Conservation (phyloP, 1,139 yeast genomes). For the Blastobotrys raffinosifermentans region DNA sequence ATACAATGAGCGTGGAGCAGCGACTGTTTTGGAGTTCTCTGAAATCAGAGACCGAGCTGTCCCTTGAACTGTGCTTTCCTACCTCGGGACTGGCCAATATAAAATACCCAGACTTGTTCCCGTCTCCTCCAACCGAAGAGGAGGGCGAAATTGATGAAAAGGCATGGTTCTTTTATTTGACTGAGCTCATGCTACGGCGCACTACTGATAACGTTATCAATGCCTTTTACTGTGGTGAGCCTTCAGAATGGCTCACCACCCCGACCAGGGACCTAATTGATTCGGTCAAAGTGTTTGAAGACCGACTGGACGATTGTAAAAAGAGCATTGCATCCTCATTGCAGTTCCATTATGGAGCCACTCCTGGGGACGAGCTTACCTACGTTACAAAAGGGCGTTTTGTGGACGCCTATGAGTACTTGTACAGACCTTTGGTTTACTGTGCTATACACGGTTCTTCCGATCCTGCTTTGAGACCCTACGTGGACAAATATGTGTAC, state of each 20-base stretch:
- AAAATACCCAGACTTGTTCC: constrained; percentile 16
- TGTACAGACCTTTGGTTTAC: constrained; percentile 17
- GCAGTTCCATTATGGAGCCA: constrained; percentile 12
- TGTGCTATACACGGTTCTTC: constrained; percentile 15
- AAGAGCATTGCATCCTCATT: constrained; percentile 15
- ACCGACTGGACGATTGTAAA: constrained; percentile 16
- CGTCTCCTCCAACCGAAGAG: constrained; percentile 13
- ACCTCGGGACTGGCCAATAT: constrained; percentile 17
- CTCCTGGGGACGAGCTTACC: constrained; percentile 13
- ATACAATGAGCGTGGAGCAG: constrained; percentile 13
- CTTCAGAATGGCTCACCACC: constrained; percentile 14
- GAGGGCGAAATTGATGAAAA: constrained; percentile 11
- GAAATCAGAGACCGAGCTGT: constrained; percentile 17
- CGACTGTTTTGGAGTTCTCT: constrained; percentile 18
- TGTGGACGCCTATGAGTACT: constrained; percentile 16
- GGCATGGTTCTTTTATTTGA: constrained; percentile 17
- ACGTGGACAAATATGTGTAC: constrained; percentile 15
- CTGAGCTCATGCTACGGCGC: constrained; percentile 15
- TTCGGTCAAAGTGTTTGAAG: constrained; percentile 14
- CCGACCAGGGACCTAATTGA: constrained; percentile 14
- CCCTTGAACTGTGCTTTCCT: constrained; percentile 15
- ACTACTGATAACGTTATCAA: constrained; percentile 14
- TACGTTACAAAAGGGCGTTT: constrained; percentile 14
- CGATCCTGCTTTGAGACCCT: constrained; percentile 14
- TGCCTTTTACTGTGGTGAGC: constrained; percentile 13